Conservation (phyloP, 495 filamentous ascomycete species). For the Aspergillus affinis region DNA sequence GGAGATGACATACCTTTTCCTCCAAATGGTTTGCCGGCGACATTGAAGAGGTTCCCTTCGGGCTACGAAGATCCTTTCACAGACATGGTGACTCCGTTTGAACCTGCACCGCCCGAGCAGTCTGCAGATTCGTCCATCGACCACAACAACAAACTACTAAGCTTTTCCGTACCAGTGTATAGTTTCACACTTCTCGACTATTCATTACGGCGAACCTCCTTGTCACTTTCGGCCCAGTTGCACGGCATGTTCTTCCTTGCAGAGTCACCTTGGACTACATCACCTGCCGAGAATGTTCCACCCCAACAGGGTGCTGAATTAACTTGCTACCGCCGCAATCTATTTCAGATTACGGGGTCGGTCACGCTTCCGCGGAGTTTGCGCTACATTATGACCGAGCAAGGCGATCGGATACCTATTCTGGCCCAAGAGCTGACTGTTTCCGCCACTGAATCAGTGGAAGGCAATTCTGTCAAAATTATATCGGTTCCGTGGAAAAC, state of each 20-base stretch:
- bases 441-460: conserved; percentile 85
- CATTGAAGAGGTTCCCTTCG: conserved; percentile 42
- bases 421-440: conserved; percentile 75
- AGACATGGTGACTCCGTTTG: conserved; percentile 52
- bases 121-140: conserved; percentile 53
- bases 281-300: conserved; percentile 60
- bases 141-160: conserved; percentile 75
- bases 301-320: conserved; percentile 68
- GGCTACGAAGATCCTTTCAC: conserved; percentile 72
- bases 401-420: conserved; percentile 72
- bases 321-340: conserved; percentile 87
- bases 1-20: conserved; percentile 46
- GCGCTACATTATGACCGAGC: conserved; percentile 72
- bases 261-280: conserved; percentile 70
- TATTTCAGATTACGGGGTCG: conserved; percentile 85
- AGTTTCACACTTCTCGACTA: conserved; percentile 71
- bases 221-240: conserved; percentile 76
- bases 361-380: conserved; percentile 74
- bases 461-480: conserved; percentile 84
- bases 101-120: conserved; percentile 40
- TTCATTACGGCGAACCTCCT: conserved; percentile 55
- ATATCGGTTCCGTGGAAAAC: conserved; percentile 95
- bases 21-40: conserved; percentile 31
- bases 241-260: conserved; percentile 97
- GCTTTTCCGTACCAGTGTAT: conserved; percentile 70